A percentile compares a stretch with the other conserved stretches of the same genome.
Conservation (phyloP, 2,329 filamentous ascomycete species). For the Nigrospora sphaerica region DNA sequence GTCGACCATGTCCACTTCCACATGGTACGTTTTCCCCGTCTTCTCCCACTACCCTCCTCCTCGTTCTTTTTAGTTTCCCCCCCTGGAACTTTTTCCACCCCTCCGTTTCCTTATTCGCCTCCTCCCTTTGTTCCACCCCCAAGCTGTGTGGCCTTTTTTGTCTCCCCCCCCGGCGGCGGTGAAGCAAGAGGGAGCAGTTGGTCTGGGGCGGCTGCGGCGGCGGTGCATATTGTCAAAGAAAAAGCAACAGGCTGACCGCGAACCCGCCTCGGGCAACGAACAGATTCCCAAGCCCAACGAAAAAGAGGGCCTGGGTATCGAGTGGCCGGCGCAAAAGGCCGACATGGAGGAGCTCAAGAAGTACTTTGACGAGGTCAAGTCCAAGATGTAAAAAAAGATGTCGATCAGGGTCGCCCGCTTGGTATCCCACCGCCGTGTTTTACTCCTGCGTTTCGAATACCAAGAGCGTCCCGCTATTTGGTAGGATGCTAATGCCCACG, state of each 20-base stretch:
- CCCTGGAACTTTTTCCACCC: too few species aligned
- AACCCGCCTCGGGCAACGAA: constrained; percentile 1
- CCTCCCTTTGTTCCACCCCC: too few species aligned
- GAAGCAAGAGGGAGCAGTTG: too few species aligned
- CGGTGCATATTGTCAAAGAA: background rate
- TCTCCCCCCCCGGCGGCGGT: too few species aligned
- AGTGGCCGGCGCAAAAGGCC: constrained; percentile 68
- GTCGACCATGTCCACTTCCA: constrained; percentile 96
- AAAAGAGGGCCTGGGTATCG: constrained; percentile 68
- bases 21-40: constrained; percentile 51
- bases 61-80: too few species aligned
- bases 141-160: too few species aligned
- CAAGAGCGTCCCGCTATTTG: too few species aligned
- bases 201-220: background rate
- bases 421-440: too few species aligned
- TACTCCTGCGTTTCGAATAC: too few species aligned
- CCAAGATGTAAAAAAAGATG: constrained; percentile 62
- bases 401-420: background rate
- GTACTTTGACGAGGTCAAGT: constrained; percentile 75
- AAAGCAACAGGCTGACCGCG: constrained; percentile 1
- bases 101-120: too few species aligned
- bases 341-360: constrained; percentile 82
- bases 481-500: too few species aligned
- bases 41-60: background rate
- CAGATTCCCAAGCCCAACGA: constrained; percentile 92